Percentiles rank a stretch among this genome's conserved stretches.
Conservation (phyloP, 1,284 basidiomycete genomes). For the Trichosporon inkin region DNA sequence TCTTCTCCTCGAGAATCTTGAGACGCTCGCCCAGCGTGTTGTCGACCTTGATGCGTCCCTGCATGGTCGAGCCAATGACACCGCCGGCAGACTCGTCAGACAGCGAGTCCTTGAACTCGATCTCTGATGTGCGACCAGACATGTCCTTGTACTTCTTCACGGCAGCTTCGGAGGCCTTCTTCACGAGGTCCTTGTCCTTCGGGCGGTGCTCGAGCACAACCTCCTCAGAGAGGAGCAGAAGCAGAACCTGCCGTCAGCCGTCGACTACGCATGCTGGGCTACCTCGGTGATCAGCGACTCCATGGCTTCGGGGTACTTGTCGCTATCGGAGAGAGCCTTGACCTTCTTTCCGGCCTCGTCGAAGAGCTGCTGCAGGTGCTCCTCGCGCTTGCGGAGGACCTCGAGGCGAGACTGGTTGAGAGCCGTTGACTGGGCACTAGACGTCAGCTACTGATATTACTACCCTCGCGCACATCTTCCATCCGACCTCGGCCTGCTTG, state of each 20-base stretch:
- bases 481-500: conserved; percentile 83
- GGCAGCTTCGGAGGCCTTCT: conserved; percentile 36
- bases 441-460: neutral
- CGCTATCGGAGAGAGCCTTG: conserved; percentile 65
- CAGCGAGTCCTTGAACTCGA: conserved; percentile 64
- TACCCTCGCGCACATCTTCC: conserved; percentile 74
- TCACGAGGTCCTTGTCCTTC: conserved; percentile 41
- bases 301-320: conserved; percentile 70
- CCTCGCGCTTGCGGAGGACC: conserved; percentile 86
- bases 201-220: conserved; percentile 43
- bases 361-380: conserved; percentile 87
- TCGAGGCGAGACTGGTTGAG: conserved; percentile 93
- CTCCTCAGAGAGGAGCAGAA: conserved; percentile 67
- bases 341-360: conserved; percentile 63
- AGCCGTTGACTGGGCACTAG: conserved; percentile 87
- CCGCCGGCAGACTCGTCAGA: conserved; percentile 78
- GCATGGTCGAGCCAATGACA: conserved; percentile 67
- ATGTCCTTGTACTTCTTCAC: conserved; percentile 45
- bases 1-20: conserved; percentile 82
- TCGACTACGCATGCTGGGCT: conserved; percentile 17
- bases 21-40: conserved; percentile 88
- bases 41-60: conserved; percentile 75
- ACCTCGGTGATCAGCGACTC: conserved; percentile 79
- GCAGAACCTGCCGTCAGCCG: conserved; percentile 51
- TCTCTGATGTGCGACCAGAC: conserved; percentile 65